Evolutionary conservation across 805 yeast genomes (phyloP).

Genomic region (Ogataea corticis): DNA sequence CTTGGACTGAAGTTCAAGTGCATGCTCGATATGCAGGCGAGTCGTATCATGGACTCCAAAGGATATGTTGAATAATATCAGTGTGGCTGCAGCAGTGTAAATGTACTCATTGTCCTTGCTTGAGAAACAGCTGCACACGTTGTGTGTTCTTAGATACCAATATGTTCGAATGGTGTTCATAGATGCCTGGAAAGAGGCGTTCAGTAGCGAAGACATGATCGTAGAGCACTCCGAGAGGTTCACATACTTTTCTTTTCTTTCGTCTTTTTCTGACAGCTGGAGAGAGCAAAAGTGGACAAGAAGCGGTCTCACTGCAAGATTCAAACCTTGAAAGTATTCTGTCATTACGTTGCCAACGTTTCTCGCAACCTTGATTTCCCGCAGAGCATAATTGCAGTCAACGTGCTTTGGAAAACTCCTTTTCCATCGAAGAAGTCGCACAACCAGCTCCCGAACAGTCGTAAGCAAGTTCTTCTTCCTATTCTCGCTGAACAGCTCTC

Average conservation of each 20-base stretch:
- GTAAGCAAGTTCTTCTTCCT: slow-evolving; percentile 66
- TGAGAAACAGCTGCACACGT: slow-evolving; percentile 69
- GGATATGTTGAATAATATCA: slow-evolving; percentile 66
- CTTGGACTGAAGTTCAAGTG: slow-evolving; percentile 57
- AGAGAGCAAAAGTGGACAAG: slow-evolving; percentile 67
- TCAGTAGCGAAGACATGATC: slow-evolving; percentile 59
- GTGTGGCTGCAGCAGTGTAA: slow-evolving; percentile 69
- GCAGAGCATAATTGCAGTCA: slow-evolving; percentile 56
- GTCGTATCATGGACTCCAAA: slow-evolving; percentile 77
- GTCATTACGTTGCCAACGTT: slow-evolving; percentile 67
- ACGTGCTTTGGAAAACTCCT: slow-evolving; percentile 58
- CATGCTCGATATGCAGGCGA: slow-evolving; percentile 64
- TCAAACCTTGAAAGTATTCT: slow-evolving; percentile 75
- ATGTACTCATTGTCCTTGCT: slow-evolving; percentile 77
- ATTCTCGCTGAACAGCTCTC: slow-evolving; percentile 63
- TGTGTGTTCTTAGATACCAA: slow-evolving; percentile 64
- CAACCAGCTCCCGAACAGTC: slow-evolving; percentile 62
- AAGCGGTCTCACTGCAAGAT: slow-evolving; percentile 69
- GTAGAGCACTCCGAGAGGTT: slow-evolving; percentile 63
- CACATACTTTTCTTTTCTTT: slow-evolving; percentile 41
- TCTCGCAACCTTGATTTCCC: slow-evolving; percentile 46
- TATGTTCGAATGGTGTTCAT: slow-evolving; percentile 64
- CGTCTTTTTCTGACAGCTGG: slow-evolving; percentile 38
- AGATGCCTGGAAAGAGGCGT: slow-evolving; percentile 73
- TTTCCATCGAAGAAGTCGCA: slow-evolving; percentile 63